phyloP scores from a whole-genome alignment of 2,329 filamentous ascomycete genomes.

The Alternaria conjuncta region DNA sequence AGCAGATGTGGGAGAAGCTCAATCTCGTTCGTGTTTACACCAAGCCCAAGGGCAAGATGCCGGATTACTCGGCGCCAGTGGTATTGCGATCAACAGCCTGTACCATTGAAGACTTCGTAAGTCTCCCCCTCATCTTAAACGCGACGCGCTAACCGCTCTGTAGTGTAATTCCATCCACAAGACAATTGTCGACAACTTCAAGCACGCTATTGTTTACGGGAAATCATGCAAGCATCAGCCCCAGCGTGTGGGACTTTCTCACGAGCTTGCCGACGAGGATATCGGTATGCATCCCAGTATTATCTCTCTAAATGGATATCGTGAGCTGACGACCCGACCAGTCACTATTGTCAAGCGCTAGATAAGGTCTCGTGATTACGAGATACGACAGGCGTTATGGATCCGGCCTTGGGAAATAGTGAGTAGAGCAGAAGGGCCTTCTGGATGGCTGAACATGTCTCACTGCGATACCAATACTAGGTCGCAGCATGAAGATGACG shows the following conservation, averaged over 20 bases:
- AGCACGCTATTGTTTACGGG: slow-evolving; percentile 92
- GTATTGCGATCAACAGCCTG: slow-evolving; percentile 82
- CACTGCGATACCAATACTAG: slow-evolving; percentile 36
- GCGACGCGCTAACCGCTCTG: slow-evolving; percentile 45
- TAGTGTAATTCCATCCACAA: slow-evolving; percentile 98
- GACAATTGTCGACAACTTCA: slow-evolving; percentile 94
- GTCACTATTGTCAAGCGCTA: slow-evolving; percentile 54
- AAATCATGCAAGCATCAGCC: slow-evolving; percentile 99
- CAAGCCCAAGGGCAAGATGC: slow-evolving; percentile 93
- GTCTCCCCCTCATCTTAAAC: slow-evolving; percentile 49
- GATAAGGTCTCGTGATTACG: slow-evolving; percentile 23
- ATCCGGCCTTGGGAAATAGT: slow-evolving; percentile 25
- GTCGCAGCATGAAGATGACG: slow-evolving; percentile 37
- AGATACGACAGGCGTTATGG: slow-evolving; percentile 27
- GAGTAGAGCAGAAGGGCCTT: slow-evolving; percentile 34
- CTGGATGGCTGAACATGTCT: slow-evolving; percentile 42
- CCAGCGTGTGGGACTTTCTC: slow-evolving; percentile 87
- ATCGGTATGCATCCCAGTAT: slow-evolving; percentile 70
- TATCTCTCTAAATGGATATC: slow-evolving; percentile 11
- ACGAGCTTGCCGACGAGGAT: slow-evolving; percentile 95
- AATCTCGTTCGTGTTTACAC: slow-evolving; percentile 93
- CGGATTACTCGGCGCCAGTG: slow-evolving; percentile 90
- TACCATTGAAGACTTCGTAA: slow-evolving; percentile 96
- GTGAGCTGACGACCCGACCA: slow-evolving; percentile 38
- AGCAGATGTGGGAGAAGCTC: slow-evolving; percentile 98